Percentiles rank a stretch among this genome's conserved stretches.
Conservation (phyloP, 106 monocot genomes). For the Allium sativum region DNA sequence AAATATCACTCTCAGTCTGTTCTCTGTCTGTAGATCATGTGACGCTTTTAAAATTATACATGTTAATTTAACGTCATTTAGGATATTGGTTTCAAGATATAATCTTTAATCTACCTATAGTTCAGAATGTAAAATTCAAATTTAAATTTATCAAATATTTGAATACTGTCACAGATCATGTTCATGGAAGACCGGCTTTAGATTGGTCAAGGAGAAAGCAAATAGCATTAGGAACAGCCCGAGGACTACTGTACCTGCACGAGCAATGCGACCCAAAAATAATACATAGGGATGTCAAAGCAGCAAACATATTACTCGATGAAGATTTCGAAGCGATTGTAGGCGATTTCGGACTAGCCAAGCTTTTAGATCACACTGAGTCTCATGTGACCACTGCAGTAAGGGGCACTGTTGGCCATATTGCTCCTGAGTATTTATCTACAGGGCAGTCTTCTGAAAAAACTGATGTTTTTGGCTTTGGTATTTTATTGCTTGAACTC, state of each 20-base stretch:
- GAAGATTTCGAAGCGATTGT: constrained; percentile 90
- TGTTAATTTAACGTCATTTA: too few species aligned
- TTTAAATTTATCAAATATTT: too few species aligned
- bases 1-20: too few species aligned
- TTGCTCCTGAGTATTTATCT: constrained; percentile 90
- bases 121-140: too few species aligned
- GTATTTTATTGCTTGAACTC: constrained; percentile 80
- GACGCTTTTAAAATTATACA: too few species aligned
- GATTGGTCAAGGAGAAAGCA: constrained; percentile 75
- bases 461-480: constrained; percentile 95
- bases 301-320: constrained; percentile 88
- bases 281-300: constrained; percentile 92
- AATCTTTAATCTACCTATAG: too few species aligned
- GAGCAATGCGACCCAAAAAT: constrained; percentile 98
- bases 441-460: constrained; percentile 97
- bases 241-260: constrained; percentile 79
- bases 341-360: constrained; percentile 91
- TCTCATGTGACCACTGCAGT: constrained; percentile 98
- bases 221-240: constrained; percentile 80
- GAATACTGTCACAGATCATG: constrained; percentile 29
- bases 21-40: too few species aligned
- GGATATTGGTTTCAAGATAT: too few species aligned
- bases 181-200: constrained; percentile 64
- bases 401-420: constrained; percentile 93
- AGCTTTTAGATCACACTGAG: constrained; percentile 82